These are phyloP conservation scores for Wickerhamiella lipophila DNA, from an alignment of 805 yeast species.

Conservation along the genomic window DNA sequence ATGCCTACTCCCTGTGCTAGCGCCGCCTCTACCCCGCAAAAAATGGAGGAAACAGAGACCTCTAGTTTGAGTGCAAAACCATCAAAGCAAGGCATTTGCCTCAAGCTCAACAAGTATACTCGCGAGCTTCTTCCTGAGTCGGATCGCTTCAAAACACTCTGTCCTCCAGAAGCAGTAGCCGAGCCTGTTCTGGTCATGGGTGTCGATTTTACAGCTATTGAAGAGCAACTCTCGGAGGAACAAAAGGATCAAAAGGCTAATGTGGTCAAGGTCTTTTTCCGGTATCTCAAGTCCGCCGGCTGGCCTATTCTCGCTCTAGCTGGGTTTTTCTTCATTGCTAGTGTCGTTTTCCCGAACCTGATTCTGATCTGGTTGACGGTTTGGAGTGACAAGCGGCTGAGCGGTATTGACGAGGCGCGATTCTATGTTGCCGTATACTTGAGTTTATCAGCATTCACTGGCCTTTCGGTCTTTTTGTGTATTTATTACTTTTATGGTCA, in stretches of 20 bases:
- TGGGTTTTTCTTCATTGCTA: not conserved
- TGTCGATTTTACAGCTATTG: not conserved
- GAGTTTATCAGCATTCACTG: constrained; percentile 10
- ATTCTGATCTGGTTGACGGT: constrained; percentile 18
- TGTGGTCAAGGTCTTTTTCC: constrained; percentile 11
- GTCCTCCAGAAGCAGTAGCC: not conserved
- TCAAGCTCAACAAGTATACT: not conserved
- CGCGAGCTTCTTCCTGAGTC: not conserved
- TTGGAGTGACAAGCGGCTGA: constrained; percentile 18
- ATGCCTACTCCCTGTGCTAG: not conserved
- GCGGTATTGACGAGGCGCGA: constrained; percentile 15
- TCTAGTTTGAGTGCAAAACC: too few relatives aligned
- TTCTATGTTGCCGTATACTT: constrained; percentile 16
- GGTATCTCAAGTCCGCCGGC: constrained; percentile 14
- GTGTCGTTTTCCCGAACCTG: constrained; percentile 12
- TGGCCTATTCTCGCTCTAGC: constrained; percentile 1
- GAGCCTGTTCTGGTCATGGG: not conserved
- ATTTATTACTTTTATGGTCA: constrained; percentile 14
- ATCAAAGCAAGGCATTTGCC: too few relatives aligned
- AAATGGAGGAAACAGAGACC: too few relatives aligned
- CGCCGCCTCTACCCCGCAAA: not conserved
- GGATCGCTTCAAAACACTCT: not conserved
- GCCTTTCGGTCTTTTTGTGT: constrained; percentile 8
- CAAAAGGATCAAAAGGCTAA: constrained; percentile 8
- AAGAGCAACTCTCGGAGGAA: constrained; percentile 5